Percentiles rank a stretch among this genome's conserved stretches.
Evolutionary conservation across 495 filamentous ascomycete genomes (phyloP).

Genomic region (Bryoglossum gracile): DNA sequence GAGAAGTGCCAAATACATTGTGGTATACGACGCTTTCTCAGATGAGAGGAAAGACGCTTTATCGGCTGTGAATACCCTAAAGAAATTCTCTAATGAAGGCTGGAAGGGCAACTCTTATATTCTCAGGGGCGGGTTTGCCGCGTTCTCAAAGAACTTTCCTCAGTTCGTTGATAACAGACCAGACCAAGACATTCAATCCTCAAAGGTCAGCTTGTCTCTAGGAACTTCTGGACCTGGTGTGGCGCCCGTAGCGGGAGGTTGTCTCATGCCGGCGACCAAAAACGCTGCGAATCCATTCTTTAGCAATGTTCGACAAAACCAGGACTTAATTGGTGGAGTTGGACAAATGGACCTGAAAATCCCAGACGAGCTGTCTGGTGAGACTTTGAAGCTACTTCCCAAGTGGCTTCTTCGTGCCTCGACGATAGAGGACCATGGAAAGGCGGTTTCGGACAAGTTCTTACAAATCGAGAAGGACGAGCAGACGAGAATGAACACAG

Average conservation of each 20-base stretch:
- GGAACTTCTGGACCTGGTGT: constrained; percentile 45
- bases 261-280: constrained; percentile 64
- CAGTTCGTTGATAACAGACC: constrained; percentile 41
- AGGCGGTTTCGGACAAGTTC: constrained; percentile 74
- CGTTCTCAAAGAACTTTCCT: constrained; percentile 41
- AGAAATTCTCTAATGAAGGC: constrained; percentile 82
- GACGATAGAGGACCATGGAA: constrained; percentile 62
- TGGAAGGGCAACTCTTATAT: constrained; percentile 70
- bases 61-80: constrained; percentile 74
- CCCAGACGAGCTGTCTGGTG: constrained; percentile 50
- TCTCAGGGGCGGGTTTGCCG: constrained; percentile 52
- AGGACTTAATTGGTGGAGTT: constrained; percentile 90
- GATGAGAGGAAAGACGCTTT: constrained; percentile 68
- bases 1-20: constrained; percentile 63
- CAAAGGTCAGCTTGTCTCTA: constrained; percentile 39
- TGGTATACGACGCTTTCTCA: constrained; percentile 81
- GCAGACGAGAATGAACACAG: constrained; percentile 84
- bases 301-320: constrained; percentile 91
- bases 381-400: constrained; percentile 49
- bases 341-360: constrained; percentile 76
- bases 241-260: constrained; percentile 79
- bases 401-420: constrained; percentile 68
- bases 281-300: constrained; percentile 82
- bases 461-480: constrained; percentile 76
- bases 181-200: constrained; percentile 32